Evolutionary conservation across 2,329 filamentous ascomycete species (phyloP).

Genomic region (Epichloe uncinata): DNA sequence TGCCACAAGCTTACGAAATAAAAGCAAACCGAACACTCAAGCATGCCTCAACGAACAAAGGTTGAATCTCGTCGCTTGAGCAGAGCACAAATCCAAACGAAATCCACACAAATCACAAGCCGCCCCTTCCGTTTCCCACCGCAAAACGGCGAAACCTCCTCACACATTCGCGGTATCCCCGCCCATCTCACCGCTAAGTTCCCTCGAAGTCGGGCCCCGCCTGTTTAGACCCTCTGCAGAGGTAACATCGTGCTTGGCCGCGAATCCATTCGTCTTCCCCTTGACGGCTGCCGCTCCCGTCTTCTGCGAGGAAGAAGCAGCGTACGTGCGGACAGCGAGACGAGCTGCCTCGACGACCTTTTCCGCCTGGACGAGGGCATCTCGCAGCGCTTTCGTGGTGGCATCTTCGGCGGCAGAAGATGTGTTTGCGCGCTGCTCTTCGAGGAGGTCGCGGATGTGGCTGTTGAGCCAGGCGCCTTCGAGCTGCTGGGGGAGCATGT

Average conservation of each 20-base stretch:
- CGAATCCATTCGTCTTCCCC: slow-evolving; percentile 8
- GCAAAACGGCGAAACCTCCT: neutral
- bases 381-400: slow-evolving; percentile 27
- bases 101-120: too few relatives aligned
- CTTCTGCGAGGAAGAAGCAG: slow-evolving; percentile 6
- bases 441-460: slow-evolving; percentile 44
- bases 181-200: slow-evolving; percentile 48
- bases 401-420: slow-evolving; percentile 19
- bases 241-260: neutral
- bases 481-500: slow-evolving; percentile 40
- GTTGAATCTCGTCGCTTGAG: neutral
- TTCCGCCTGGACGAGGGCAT: slow-evolving; percentile 32
- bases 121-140: neutral
- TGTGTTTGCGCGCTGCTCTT: slow-evolving; percentile 13
- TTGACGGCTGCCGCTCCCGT: neutral
- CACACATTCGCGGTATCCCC: slow-evolving; percentile 34
- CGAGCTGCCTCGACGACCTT: slow-evolving; percentile 33
- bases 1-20: neutral
- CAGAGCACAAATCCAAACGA: neutral
- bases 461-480: slow-evolving; percentile 47
- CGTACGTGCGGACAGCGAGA: slow-evolving; percentile 28
- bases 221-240: slow-evolving; percentile 14
- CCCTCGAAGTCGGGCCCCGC: slow-evolving; percentile 38
- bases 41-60: neutral
- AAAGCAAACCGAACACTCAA: neutral